These are phyloP conservation scores for Xerocomellus amylosporus DNA, from an alignment of 768 basidiomycete genomes.

Conservation along the genomic window DNA sequence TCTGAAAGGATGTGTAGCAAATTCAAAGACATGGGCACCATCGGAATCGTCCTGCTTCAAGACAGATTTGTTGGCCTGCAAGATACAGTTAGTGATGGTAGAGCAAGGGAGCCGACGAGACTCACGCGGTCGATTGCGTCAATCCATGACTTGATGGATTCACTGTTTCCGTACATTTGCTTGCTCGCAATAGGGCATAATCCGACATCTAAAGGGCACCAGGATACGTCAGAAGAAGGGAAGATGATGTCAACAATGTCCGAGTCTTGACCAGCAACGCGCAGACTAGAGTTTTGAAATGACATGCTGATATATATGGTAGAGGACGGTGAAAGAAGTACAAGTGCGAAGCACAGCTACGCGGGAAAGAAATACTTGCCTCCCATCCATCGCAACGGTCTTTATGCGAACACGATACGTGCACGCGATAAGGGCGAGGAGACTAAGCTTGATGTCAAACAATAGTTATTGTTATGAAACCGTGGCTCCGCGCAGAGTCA, in stretches of 20 bases:
- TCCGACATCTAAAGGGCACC: neutral
- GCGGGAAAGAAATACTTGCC: slow-evolving; percentile 10
- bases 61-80: slow-evolving; percentile 16
- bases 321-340: slow-evolving; percentile 9
- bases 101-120: neutral
- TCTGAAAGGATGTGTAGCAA: slow-evolving; percentile 21
- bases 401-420: slow-evolving; percentile 17
- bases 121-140: slow-evolving; percentile 24
- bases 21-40: slow-evolving; percentile 8
- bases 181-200: slow-evolving; percentile 10
- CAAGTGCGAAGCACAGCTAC: slow-evolving; percentile 30
- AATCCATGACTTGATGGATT: slow-evolving; percentile 30
- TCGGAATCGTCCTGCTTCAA: slow-evolving; percentile 1
- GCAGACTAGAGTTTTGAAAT: slow-evolving; percentile 15
- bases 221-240: slow-evolving; percentile 9
- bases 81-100: neutral
- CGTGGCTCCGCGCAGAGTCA: slow-evolving; percentile 9
- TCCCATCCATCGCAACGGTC: slow-evolving; percentile 1
- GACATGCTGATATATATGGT: slow-evolving; percentile 19
- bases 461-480: slow-evolving; percentile 28
- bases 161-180: slow-evolving; percentile 24
- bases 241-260: slow-evolving; percentile 11
- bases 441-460: slow-evolving; percentile 19
- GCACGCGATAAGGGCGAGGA: slow-evolving; percentile 8
- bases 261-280: slow-evolving; percentile 31